Percentiles rank a stretch among this genome's conserved stretches.
phyloP scores from a whole-genome alignment of 1,284 basidiomycete species.

The Sporisorium scitamineum region DNA sequence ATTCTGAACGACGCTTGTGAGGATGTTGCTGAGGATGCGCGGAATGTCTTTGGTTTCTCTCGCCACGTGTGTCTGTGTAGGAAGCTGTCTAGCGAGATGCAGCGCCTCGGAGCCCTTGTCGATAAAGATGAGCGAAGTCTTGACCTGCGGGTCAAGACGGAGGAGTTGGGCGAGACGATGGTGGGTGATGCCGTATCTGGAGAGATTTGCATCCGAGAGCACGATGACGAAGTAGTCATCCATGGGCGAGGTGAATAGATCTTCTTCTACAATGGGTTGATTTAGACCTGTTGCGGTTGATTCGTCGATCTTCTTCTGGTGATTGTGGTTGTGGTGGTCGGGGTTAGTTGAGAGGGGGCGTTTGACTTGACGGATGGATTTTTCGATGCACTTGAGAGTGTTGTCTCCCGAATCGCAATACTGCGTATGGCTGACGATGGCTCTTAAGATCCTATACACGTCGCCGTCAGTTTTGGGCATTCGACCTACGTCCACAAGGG shows the following conservation, averaged over 20 bases:
- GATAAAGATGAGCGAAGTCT: slow-evolving; percentile 65
- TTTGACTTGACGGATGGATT: slow-evolving; percentile 54
- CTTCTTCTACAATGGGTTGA: slow-evolving; percentile 27
- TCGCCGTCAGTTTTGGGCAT: slow-evolving; percentile 64
- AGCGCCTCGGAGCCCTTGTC: slow-evolving; percentile 60
- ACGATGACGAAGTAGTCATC: slow-evolving; percentile 70
- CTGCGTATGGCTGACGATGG: slow-evolving; percentile 61
- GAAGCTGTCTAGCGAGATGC: slow-evolving; percentile 50
- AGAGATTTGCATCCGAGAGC: slow-evolving; percentile 69
- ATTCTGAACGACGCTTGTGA: slow-evolving; percentile 59
- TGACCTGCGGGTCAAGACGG: slow-evolving; percentile 59
- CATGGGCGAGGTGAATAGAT: slow-evolving; percentile 39
- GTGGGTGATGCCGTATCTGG: slow-evolving; percentile 68
- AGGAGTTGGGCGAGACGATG: slow-evolving; percentile 53
- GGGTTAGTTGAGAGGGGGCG: slow-evolving; percentile 17
- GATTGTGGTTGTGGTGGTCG: neutral
- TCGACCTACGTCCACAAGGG: slow-evolving; percentile 55
- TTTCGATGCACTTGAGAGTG: slow-evolving; percentile 56
- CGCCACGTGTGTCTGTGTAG: slow-evolving; percentile 62
- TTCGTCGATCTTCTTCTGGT: slow-evolving; percentile 2
- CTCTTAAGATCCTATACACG: slow-evolving; percentile 61
- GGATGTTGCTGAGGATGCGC: slow-evolving; percentile 59
- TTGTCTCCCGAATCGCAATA: slow-evolving; percentile 60
- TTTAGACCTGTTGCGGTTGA: slow-evolving; percentile 27
- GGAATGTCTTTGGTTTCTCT: slow-evolving; percentile 62